A percentile compares a stretch with the other conserved stretches of the same genome.
phyloP scores from a whole-genome alignment of 352 stramenopile species.

The Aphanomyces stellatus region DNA sequence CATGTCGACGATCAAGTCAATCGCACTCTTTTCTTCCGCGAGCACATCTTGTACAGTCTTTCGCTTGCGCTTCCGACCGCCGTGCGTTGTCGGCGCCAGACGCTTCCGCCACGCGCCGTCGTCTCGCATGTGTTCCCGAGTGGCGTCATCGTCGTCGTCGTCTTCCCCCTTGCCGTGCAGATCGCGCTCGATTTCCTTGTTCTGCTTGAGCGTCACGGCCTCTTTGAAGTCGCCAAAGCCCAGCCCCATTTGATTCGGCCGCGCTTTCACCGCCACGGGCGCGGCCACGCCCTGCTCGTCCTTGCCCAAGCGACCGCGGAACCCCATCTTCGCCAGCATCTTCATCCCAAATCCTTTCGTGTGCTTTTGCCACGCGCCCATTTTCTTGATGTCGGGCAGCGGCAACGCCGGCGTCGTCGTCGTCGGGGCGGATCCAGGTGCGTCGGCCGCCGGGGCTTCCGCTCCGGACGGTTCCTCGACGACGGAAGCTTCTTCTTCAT shows the following conservation, averaged over 20 bases:
- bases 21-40: conserved; percentile 12
- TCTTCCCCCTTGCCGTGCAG: conserved; percentile 66
- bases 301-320: conserved; percentile 88
- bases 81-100: conserved; percentile 43
- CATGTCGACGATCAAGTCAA: conserved; percentile 84
- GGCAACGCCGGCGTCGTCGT: conserved; percentile 1
- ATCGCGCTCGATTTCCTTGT: conserved; percentile 88
- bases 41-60: conserved; percentile 20
- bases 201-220: conserved; percentile 85
- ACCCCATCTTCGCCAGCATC: conserved; percentile 95
- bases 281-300: conserved; percentile 88
- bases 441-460: not conserved
- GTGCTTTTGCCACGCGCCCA: conserved; percentile 89
- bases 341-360: conserved; percentile 95
- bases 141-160: conserved; percentile 26
- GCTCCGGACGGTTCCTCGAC: not conserved
- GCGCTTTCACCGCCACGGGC: conserved; percentile 90
- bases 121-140: conserved; percentile 36
- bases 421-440: not conserved
- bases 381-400: conserved; percentile 13
- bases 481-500: not conserved
- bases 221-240: conserved; percentile 91
- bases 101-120: conserved; percentile 78
- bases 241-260: conserved; percentile 88
- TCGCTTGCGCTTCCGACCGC: conserved; percentile 34